Evolutionary conservation across 2,329 filamentous ascomycete species (phyloP), one percentile per base, ranked within the genome.

Genomic region (Colletotrichum eleusines): DNA sequence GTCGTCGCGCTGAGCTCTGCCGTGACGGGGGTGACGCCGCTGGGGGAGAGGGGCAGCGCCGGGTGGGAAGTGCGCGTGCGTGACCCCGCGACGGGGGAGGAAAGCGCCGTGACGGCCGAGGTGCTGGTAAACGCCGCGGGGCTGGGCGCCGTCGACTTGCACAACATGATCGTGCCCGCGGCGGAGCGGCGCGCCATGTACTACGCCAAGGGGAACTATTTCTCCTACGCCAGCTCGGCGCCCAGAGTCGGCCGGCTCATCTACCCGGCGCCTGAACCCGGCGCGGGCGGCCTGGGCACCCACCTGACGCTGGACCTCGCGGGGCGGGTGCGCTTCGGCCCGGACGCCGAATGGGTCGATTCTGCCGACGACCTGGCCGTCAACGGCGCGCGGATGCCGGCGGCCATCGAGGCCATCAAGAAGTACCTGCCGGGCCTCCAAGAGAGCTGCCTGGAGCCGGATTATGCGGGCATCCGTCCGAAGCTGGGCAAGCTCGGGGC

Each of bases 121-220:
- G 92, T 90, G 0, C 79, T 98, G 14, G 85, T 98, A 76, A 99
- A 98, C 82, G 90, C 92, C 1, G 95, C 95, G 0, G 96, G 96
- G 0, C 88, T 98, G 20, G 90, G 88, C 72, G 93, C 95, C 26
- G 91, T 91, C 62, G 83, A 83, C 28, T 84, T 98, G 54, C 91
- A 92, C 77, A 99, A 98, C 82, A 91, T 95, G 87, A 88, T 98
- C 46, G 85, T 94, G 0, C 90, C 91, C 0, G 75, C 82, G 0
- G 80, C 83, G 0, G 81, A 87, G 6, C 89, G 89, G 61, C 83
- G 84, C 48, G 87, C 81, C 31, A 87, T 94, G 6, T 93, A 89
- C 84, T 98, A 92, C 81, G 95, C 95, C 70, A 99, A 99, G 83
- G 96, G 96, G 0, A 95, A 94, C 72, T 99, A 99, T 84, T 98